Evolutionary conservation across 345 rosid species (phyloP), one percentile per base, ranked within the genome.

Genomic region (Salix suchowensis): DNA sequence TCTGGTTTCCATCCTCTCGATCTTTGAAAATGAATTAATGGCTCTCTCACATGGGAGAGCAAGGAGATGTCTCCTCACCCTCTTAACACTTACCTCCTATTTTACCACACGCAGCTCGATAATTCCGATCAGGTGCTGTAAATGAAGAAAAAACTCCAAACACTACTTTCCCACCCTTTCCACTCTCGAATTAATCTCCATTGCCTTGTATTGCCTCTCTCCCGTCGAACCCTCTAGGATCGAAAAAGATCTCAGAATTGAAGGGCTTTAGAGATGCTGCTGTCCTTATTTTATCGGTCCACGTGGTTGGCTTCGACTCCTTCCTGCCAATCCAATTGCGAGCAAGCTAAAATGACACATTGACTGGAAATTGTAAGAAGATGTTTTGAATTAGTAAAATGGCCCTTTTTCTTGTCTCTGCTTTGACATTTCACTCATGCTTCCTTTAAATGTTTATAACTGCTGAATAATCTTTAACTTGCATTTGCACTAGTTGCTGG

Each of bases 81-180:
- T 34, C 55, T 18, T 11, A 68, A 1, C 36, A 69, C 1, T 58
- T 6, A 1, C 36, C 60, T 52, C 36, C 64, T 36, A 26, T 18
- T 21, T 61, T 71, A 14, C 78, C 60, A 55, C 6, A 54, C 42
- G 55, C 85, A 68, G 61, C 23, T n/a, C 50, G 88, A 65, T 69
- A 83, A 64, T 95, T 89, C 42, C 89, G 98, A 71, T 93, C 97
- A n/a, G 89, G 88, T 76, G 92, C 95, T 9, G 98, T 94, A 6
- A 65, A 80, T 3, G 93, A 88, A 77, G 89, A 88, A 78, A 88
- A 82, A 64, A 87, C 86, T 50, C 85, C 84, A 21, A 90, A 85
- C 71, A 58, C 91, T 68, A 3, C 87, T 91, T 4, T 95, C 97
- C 78, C 89, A 79, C 67, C 90, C 89, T 83, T 91, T 87, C 84